These are phyloP conservation scores for Cryptosporidium parvum DNA, from an alignment of 169 alveolate species.

Conservation along the genomic window DNA sequence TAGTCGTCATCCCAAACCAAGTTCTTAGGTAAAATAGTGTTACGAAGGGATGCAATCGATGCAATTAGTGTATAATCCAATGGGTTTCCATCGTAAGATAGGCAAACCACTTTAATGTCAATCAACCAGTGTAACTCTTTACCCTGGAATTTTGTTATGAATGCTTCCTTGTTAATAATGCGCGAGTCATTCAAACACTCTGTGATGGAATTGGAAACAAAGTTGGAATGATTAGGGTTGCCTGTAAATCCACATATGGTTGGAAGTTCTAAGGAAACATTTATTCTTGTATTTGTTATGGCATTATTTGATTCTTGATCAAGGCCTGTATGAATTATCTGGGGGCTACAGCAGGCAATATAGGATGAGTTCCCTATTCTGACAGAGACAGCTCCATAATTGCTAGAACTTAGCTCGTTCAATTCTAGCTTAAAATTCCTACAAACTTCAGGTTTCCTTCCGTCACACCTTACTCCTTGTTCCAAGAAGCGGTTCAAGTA, in stretches of 20 bases:
- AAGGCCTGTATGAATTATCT: slow-evolving; percentile 9
- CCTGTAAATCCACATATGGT: slow-evolving; percentile 61
- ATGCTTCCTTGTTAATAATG: slow-evolving; percentile 42
- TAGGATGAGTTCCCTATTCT: slow-evolving; percentile 63
- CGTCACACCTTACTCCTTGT: slow-evolving; percentile 56
- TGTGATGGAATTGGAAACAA: slow-evolving; percentile 34
- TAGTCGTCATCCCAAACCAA: slow-evolving; percentile 27
- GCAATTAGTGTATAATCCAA: slow-evolving; percentile 44
- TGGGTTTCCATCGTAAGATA: slow-evolving; percentile 71
- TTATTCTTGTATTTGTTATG: slow-evolving; percentile 40
- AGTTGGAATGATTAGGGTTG: slow-evolving; percentile 25
- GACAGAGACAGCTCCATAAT: slow-evolving; percentile 25
- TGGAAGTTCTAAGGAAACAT: slow-evolving; percentile 56
- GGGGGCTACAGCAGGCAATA: slow-evolving; percentile 33
- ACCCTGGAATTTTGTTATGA: slow-evolving; percentile 3
- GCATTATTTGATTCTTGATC: slow-evolving; percentile 13
- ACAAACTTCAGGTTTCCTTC: slow-evolving; percentile 69
- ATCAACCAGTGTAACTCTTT: slow-evolving; percentile 61
- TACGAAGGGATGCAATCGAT: slow-evolving; percentile 31
- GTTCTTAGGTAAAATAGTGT: slow-evolving; percentile 31
- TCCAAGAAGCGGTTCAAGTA: slow-evolving; percentile 55
- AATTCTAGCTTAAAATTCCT: slow-evolving; percentile 16
- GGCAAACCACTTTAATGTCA: slow-evolving; percentile 43
- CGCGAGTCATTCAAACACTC: slow-evolving; percentile 62
- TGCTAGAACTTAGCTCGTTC: slow-evolving; percentile 8